A percentile compares a stretch with the other conserved stretches of the same genome.
Conservation (phyloP, 2,329 filamentous ascomycete species). For the Trematosphaeria pertusa region DNA sequence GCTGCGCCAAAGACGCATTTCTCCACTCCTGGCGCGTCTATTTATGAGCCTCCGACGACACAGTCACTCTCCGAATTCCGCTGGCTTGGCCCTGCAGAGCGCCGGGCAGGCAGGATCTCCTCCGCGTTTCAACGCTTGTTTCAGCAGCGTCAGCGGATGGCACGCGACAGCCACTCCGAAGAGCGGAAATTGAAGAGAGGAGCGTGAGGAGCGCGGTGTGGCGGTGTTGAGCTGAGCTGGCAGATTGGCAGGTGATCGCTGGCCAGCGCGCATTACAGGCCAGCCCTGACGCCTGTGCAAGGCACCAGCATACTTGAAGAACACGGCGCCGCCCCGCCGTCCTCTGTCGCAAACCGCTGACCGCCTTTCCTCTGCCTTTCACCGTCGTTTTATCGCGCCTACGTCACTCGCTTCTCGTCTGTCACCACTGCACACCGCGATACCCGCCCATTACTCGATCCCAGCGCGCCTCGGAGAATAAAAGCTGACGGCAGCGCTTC, state of each 20-base stretch:
- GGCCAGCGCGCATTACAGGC: not conserved
- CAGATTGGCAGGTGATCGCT: not conserved
- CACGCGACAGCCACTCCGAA: not conserved
- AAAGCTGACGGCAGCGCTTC: not conserved
- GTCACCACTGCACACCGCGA: not conserved
- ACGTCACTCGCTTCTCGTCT: not conserved
- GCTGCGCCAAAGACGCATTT: no score
- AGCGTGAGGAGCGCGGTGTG: not conserved
- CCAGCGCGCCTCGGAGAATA: constrained; percentile 1
- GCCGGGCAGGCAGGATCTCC: not conserved
- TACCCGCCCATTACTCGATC: not conserved
- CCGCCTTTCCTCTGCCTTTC: not conserved
- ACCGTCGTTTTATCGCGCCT: not conserved
- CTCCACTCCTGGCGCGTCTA: no score
- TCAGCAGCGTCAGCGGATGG: not conserved
- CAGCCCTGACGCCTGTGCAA: not conserved
- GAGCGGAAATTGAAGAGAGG: not conserved
- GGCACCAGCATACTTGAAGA: not conserved
- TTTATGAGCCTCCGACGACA: no score
- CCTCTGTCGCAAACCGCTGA: no score
- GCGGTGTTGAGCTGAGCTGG: not conserved
- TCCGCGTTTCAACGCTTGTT: not conserved
- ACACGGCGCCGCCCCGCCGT: no score
- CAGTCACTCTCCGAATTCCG: not conserved
- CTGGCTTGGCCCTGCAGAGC: not conserved